Base-by-base conservation (phyloP, 108 stramenopile genomes). In the Craspedostauros australis region DNA sequence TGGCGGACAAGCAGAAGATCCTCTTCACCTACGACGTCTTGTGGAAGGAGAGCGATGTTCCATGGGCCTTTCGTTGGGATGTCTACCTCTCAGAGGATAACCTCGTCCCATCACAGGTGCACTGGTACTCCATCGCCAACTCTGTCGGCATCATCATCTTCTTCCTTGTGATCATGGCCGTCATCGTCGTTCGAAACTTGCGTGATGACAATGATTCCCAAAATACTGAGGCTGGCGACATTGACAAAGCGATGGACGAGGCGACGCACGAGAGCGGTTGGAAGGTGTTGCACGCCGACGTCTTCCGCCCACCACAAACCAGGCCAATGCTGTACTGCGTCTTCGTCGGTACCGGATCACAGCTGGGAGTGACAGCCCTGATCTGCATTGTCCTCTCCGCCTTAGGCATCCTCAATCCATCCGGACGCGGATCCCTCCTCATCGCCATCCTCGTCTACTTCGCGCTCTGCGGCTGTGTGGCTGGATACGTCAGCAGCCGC, bases 221-320 rank as follows among this genome's bases (percentile, higher is more conserved):
- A 85, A 96, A 96, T 68, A 85, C 87, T 7, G 54, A 88, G 24
- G 74, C 91, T 34, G 82, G 79, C 9, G 57, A 93, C 6, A 76
- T 89, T 14, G 94, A 95, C 47, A 93, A 96, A 74, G 92, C 93
- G 61, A 72, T 75, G 51, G 88, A 94, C 45, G 94, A 98, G 50
- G 86, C 84, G 19, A 52, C 65, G 11, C 84, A 96, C 52, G 97
- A 96, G 68, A 84, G 66, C 45, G 97, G 97, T 30, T 98, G 97
- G 97, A 95, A 99, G 75, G 81, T 99, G 44, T 86, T 99, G n/a
- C 98, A 98, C 57, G 95, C 96, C 28, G 99, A 99, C 63, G 99
- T 99, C n/a, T 98, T 99, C 82, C 91, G 99, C 46, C 97, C 99
- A 14, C 99, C 99, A 22, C 23, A 77, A 18, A 77, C 60, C 50